Percentiles rank a stretch among this genome's conserved stretches.
Evolutionary conservation across 768 basidiomycete genomes (phyloP).

Genomic region (Fomitopsis serialis): DNA sequence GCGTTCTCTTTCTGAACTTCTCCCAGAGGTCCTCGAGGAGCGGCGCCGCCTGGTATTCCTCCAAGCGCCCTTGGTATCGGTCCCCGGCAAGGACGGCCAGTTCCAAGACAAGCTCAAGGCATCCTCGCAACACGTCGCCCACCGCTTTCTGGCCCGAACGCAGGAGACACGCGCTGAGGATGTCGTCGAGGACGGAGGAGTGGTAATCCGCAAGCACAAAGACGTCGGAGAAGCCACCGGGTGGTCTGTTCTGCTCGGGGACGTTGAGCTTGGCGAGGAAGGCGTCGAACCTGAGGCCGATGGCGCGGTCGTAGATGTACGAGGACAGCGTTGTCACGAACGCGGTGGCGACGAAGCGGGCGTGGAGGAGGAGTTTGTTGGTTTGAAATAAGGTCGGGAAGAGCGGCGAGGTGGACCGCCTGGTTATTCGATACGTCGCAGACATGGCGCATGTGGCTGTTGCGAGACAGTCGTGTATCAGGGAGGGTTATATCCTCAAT

Average conservation of each 20-base stretch:
- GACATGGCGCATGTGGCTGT: slow-evolving; percentile 42
- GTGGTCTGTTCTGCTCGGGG: neutral
- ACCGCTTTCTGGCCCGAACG: slow-evolving; percentile 61
- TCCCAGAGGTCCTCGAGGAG: slow-evolving; percentile 47
- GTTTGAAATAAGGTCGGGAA: slow-evolving; percentile 55
- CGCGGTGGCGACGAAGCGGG: slow-evolving; percentile 68
- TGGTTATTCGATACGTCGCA: slow-evolving; percentile 61
- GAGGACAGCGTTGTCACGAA: slow-evolving; percentile 64
- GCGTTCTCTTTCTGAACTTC: slow-evolving; percentile 51
- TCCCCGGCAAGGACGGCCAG: slow-evolving; percentile 64
- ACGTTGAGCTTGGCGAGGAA: slow-evolving; percentile 39
- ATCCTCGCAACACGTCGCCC: slow-evolving; percentile 58
- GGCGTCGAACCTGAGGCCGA: slow-evolving; percentile 68
- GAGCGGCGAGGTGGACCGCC: slow-evolving; percentile 34
- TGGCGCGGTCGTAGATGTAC: slow-evolving; percentile 79
- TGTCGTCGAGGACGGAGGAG: slow-evolving; percentile 63
- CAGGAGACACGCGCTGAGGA: slow-evolving; percentile 71
- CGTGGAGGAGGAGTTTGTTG: slow-evolving; percentile 52
- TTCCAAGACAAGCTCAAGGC: slow-evolving; percentile 62
- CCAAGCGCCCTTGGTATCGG: slow-evolving; percentile 42
- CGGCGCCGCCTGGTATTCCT: slow-evolving; percentile 62
- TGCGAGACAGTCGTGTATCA: neutral
- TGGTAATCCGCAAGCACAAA: slow-evolving; percentile 68
- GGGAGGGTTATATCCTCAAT: neutral
- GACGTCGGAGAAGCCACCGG: slow-evolving; percentile 52